Evolutionary conservation across 345 rosid species (phyloP).

Genomic region (Camelina neglecta): DNA sequence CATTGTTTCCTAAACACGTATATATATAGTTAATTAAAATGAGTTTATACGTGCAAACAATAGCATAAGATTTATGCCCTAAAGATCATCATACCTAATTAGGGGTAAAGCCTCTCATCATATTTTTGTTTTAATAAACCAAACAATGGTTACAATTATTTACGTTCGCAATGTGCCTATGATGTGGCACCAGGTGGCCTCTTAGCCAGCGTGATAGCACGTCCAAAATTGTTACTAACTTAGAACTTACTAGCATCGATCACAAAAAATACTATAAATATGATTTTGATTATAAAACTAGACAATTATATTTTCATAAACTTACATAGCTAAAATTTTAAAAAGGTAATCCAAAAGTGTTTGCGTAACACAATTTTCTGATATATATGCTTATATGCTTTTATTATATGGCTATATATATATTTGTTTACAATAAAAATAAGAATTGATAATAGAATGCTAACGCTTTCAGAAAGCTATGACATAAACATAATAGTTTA

Average conservation of each 20-base stretch:
- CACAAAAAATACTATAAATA: neutral
- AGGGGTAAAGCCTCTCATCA: constrained; percentile 12
- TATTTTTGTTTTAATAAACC: neutral
- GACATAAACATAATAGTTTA: neutral
- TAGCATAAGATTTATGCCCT: constrained; percentile 38
- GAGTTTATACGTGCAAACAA: constrained; percentile 43
- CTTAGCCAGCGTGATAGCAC: neutral
- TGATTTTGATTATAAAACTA: neutral
- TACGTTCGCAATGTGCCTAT: too few relatives aligned
- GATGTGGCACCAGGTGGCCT: too few relatives aligned
- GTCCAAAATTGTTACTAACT: neutral
- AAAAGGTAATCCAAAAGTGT: neutral
- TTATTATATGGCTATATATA: too few relatives aligned
- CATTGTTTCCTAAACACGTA: constrained; percentile 21
- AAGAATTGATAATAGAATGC: neutral
- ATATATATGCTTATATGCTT: too few relatives aligned
- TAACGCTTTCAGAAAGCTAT: neutral
- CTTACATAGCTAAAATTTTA: neutral
- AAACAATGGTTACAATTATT: too few relatives aligned
- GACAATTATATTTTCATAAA: neutral
- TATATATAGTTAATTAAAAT: constrained; percentile 3
- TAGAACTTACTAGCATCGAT: neutral
- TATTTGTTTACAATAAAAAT: too few relatives aligned
- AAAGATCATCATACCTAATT: constrained; percentile 19
- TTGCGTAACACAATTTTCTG: neutral